These are phyloP conservation scores for Ceratocystis eucalypticola DNA, from an alignment of 2,329 filamentous ascomycete species.

Conservation along the genomic window DNA sequence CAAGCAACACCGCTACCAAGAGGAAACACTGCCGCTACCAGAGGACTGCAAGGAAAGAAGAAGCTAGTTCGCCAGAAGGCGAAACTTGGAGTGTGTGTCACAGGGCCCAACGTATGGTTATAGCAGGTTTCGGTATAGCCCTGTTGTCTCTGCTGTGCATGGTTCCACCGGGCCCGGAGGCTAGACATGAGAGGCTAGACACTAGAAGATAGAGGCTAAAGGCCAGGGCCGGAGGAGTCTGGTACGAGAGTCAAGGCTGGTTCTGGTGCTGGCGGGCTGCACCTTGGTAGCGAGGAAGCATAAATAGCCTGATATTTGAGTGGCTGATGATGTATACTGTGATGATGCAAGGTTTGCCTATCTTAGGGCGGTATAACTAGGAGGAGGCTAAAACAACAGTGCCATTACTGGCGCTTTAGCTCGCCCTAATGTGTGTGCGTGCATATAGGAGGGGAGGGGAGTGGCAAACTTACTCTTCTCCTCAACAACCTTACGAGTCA, in stretches of 20 bases:
- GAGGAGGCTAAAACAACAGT: background rate
- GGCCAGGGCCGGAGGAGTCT: background rate
- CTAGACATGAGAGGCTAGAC: background rate
- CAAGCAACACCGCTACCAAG: background rate
- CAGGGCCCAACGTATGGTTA: background rate
- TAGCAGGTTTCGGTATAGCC: constrained; percentile 7
- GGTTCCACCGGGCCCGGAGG: background rate
- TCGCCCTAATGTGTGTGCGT: background rate
- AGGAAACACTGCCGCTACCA: background rate
- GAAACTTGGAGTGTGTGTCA: background rate
- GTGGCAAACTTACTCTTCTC: constrained; percentile 48
- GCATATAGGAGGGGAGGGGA: background rate
- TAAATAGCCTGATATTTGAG: background rate
- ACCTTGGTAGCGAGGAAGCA: background rate
- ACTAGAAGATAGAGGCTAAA: background rate
- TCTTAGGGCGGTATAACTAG: background rate
- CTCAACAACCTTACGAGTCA: constrained; percentile 79
- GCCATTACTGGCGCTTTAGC: background rate
- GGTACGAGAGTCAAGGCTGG: background rate
- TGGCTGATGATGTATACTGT: background rate
- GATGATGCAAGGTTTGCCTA: background rate
- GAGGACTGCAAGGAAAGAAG: background rate
- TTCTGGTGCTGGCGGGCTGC: background rate
- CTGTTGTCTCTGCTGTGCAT: background rate
- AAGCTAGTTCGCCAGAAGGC: background rate